Evolutionary conservation across 2,329 filamentous ascomycete species (phyloP), one percentile per base, ranked within the genome.

Genomic region (Pezizomycotina sp.): DNA sequence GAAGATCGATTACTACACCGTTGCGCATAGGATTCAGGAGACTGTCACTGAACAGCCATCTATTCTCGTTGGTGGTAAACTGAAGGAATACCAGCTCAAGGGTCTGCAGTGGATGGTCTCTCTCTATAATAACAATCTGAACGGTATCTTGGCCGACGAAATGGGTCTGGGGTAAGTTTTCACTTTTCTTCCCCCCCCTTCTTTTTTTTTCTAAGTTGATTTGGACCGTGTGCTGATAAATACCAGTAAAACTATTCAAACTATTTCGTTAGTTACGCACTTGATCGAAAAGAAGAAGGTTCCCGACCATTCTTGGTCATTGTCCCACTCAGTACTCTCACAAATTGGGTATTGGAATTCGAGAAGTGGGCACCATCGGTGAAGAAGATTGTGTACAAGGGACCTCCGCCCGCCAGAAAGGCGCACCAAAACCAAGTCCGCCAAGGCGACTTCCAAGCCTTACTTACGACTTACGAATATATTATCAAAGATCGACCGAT

Each of bases 131-230:
- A 98, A 98, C 66, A 98, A 93, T 60, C 71, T 98, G 48, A 98
- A 98, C 58, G 89, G 89, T 69, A 95, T 98, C 48, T 65, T 98
- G 52, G 89, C 89, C 41, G 89, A 98, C 53, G 89, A 98, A 61
- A 98, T 98, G 89, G 89, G 89, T 75, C 80, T 98, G 48, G 89
- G n/a, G n/a, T n/a, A n/a, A n/a, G n/a, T n/a, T n/a, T n/a, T n/a
- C n/a, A n/a, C n/a, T n/a, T n/a, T n/a, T n/a, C n/a, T n/a, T n/a
- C n/a, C n/a, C n/a, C n/a, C n/a, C n/a, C n/a, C n/a, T n/a, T n/a
- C n/a, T n/a, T n/a, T n/a, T n/a, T n/a, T n/a, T n/a, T n/a, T n/a
- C n/a, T n/a, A n/a, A n/a, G n/a, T n/a, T n/a, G n/a, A n/a, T n/a
- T n/a, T n/a, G n/a, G n/a, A n/a, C n/a, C n/a, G n/a, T n/a, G n/a